A percentile compares a stretch with the other conserved stretches of the same genome.
These are phyloP conservation scores for Nakazawaea anatomiae DNA, from an alignment of 805 yeast species.

Conservation along the genomic window DNA sequence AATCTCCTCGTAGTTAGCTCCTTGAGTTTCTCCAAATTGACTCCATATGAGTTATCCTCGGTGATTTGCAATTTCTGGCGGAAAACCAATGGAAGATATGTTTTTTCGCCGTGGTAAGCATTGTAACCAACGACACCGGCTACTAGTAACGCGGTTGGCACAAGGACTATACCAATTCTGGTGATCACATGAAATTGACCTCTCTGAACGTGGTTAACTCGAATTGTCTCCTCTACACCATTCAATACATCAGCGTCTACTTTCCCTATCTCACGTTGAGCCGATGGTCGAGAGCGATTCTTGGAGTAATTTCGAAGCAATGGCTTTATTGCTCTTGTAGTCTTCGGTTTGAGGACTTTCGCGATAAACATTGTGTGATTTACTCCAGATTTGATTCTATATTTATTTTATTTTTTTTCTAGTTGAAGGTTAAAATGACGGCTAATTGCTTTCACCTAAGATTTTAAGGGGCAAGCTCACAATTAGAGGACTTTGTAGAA, in stretches of 20 bases:
- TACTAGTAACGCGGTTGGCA: constrained; percentile 17
- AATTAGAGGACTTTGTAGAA: no score
- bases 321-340: no score
- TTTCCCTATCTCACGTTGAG: background rate
- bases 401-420: no score
- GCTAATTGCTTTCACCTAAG: no score
- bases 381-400: no score
- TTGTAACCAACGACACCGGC: constrained; percentile 24
- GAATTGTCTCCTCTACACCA: constrained; percentile 4
- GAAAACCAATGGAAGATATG: constrained; percentile 25
- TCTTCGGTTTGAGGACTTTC: no score
- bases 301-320: background rate
- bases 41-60: constrained; percentile 19
- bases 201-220: background rate
- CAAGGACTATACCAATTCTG: constrained; percentile 14
- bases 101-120: constrained; percentile 21
- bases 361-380: no score
- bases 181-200: constrained; percentile 12
- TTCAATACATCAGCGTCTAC: constrained; percentile 1
- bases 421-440: no score
- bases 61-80: constrained; percentile 20
- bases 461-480: no score
- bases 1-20: constrained; percentile 19
- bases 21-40: constrained; percentile 23
- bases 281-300: background rate